Evolutionary conservation across 2,329 filamentous ascomycete species (phyloP).

Genomic region (Helminthosporium solani): DNA sequence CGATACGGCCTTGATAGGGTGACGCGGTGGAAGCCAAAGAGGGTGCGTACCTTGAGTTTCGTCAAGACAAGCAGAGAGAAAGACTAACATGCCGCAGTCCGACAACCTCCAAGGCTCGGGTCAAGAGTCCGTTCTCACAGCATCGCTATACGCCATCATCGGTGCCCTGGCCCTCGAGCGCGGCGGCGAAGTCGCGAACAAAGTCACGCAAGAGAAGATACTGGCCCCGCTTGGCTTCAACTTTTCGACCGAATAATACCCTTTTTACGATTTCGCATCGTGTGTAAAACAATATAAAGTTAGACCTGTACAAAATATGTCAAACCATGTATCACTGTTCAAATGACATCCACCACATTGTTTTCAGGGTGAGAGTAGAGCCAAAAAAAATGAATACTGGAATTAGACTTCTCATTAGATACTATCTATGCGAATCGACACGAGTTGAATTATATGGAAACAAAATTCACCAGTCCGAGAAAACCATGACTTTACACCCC

Average conservation of each 20-base stretch:
- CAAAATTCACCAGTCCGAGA: too few species aligned
- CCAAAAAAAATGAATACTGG: too few species aligned
- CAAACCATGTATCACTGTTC: background rate
- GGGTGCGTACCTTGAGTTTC: constrained; percentile 57
- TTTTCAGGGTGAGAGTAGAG: too few species aligned
- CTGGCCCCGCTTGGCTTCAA: constrained; percentile 52
- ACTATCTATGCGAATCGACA: too few species aligned
- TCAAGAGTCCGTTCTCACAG: constrained; percentile 69
- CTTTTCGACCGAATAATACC: constrained; percentile 13
- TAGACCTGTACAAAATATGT: constrained; percentile 2
- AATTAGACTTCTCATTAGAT: too few species aligned
- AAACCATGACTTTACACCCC: too few species aligned
- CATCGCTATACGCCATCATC: constrained; percentile 79
- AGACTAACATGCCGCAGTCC: constrained; percentile 47
- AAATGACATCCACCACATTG: too few species aligned
- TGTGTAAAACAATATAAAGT: background rate
- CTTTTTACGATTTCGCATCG: background rate
- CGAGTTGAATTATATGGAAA: too few species aligned
- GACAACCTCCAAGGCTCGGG: constrained; percentile 72
- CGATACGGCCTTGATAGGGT: constrained; percentile 72
- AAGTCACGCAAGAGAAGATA: constrained; percentile 74
- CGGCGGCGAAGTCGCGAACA: constrained; percentile 74
- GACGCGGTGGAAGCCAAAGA: constrained; percentile 83
- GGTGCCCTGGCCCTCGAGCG: constrained; percentile 88
- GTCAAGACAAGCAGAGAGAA: background rate